A percentile compares a stretch with the other conserved stretches of the same genome.
These are phyloP conservation scores for Botrytis elliptica DNA, from an alignment of 2,329 filamentous ascomycete genomes.

Conservation along the genomic window DNA sequence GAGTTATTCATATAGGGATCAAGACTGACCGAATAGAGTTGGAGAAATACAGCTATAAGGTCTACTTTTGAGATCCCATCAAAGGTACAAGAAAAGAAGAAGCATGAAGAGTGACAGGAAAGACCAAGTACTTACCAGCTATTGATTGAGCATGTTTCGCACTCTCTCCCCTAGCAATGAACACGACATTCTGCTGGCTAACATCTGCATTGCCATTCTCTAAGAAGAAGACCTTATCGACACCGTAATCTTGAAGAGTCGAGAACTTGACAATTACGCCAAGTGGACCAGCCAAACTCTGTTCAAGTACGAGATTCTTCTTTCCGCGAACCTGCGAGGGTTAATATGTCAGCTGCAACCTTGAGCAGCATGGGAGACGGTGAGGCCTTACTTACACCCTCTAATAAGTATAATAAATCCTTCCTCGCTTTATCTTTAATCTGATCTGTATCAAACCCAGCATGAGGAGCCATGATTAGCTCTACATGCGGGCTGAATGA, in stretches of 20 bases:
- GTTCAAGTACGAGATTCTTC: conserved; percentile 96
- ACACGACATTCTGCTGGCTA: conserved; percentile 91
- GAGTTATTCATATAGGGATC: conserved; percentile 50
- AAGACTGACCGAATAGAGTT: conserved; percentile 58
- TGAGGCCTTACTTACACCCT: conserved; percentile 72
- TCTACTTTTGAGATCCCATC: conserved; percentile 59
- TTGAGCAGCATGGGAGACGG: conserved; percentile 25
- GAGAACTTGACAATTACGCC: conserved; percentile 94
- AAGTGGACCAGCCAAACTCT: conserved; percentile 82
- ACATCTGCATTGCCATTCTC: conserved; percentile 95
- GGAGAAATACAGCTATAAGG: conserved; percentile 50
- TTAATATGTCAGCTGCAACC: conserved; percentile 38
- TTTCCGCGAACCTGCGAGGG: conserved; percentile 82
- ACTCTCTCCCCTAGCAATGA: conserved; percentile 88
- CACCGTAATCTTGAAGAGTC: conserved; percentile 92
- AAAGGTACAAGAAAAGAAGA: not conserved
- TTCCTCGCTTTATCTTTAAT: conserved; percentile 80
- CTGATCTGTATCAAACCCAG: conserved; percentile 70
- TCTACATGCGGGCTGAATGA: conserved; percentile 46
- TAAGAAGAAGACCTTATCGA: conserved; percentile 95
- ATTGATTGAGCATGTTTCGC: conserved; percentile 79
- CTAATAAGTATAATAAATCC: conserved; percentile 85
- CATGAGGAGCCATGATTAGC: conserved; percentile 66
- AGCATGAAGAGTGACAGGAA: not conserved
- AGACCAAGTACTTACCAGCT: conserved; percentile 63